Percentiles rank a stretch among this genome's conserved stretches.
These are phyloP conservation scores for Lentinula sp. DNA, from an alignment of 768 basidiomycete species.

Conservation along the genomic window DNA sequence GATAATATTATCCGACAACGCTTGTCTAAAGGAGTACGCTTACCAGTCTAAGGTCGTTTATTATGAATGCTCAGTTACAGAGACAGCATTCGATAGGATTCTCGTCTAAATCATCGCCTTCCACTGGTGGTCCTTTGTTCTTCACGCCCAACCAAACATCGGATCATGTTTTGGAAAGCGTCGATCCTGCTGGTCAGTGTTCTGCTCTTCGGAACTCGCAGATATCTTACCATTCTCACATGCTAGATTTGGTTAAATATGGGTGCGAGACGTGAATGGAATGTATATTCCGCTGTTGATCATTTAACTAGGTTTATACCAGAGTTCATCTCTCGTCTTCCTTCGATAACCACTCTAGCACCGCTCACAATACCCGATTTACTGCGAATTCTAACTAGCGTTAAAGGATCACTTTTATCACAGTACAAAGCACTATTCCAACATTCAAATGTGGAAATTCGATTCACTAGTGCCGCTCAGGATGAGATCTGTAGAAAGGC, in stretches of 20 bases:
- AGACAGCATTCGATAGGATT: constrained; percentile 84
- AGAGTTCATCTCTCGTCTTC: constrained; percentile 92
- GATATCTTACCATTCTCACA: not conserved
- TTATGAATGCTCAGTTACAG: not conserved
- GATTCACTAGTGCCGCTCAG: constrained; percentile 78
- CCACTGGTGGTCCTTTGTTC: constrained; percentile 42
- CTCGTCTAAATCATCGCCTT: constrained; percentile 41
- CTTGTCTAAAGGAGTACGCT: constrained; percentile 76
- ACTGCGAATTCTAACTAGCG: constrained; percentile 86
- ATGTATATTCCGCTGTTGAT: constrained; percentile 1
- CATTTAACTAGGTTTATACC: constrained; percentile 68
- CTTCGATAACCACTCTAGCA: constrained; percentile 80
- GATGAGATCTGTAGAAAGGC: constrained; percentile 80
- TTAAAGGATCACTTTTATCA: constrained; percentile 84
- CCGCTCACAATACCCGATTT: constrained; percentile 79
- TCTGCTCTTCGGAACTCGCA: not conserved
- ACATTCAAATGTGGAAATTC: constrained; percentile 79
- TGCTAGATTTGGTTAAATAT: constrained; percentile 74
- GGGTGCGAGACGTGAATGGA: constrained; percentile 40
- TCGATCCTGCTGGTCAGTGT: constrained; percentile 59
- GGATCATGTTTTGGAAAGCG: constrained; percentile 55
- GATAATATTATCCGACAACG: constrained; percentile 77
- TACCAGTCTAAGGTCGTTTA: not conserved
- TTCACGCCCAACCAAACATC: constrained; percentile 69
- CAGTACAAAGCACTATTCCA: constrained; percentile 85